These are phyloP conservation scores for Murraya koenigii DNA, from an alignment of 345 rosid species.

Conservation along the genomic window DNA sequence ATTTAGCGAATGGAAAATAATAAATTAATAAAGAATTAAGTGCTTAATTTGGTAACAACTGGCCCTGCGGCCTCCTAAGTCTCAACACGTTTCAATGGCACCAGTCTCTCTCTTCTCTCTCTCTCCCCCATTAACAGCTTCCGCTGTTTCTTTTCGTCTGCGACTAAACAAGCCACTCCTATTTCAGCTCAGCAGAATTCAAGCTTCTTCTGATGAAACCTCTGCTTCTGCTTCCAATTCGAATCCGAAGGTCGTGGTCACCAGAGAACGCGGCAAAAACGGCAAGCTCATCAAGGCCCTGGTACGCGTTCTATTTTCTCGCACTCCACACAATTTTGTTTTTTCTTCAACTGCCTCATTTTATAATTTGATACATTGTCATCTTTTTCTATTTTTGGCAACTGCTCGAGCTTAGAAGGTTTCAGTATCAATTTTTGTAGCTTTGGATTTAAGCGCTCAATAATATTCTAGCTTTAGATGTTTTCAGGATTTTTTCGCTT, in stretches of 20 bases:
- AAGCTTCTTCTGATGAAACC: constrained; percentile 20
- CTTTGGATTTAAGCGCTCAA: not conserved
- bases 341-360: not conserved
- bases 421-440: not conserved
- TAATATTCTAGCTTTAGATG: not conserved
- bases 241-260: constrained; percentile 73
- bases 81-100: constrained; percentile 37
- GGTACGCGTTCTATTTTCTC: constrained; percentile 36
- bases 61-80: not conserved
- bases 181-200: constrained; percentile 11
- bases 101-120: constrained; percentile 26
- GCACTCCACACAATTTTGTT: not conserved
- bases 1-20: not conserved
- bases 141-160: constrained; percentile 20
- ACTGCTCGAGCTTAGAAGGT: not conserved
- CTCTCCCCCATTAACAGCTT: constrained; percentile 21
- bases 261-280: constrained; percentile 94
- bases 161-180: constrained; percentile 19
- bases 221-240: constrained; percentile 26
- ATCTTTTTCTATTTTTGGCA: not conserved
- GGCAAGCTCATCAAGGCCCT: constrained; percentile 70
- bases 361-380: not conserved
- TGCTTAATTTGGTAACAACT: constrained; percentile 30
- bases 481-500: not conserved
- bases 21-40: constrained; percentile 6